Percentiles rank a stretch among this genome's conserved stretches.
phyloP scores from a whole-genome alignment of 208 protist genomes.

The Trypanosoma boissoni region DNA sequence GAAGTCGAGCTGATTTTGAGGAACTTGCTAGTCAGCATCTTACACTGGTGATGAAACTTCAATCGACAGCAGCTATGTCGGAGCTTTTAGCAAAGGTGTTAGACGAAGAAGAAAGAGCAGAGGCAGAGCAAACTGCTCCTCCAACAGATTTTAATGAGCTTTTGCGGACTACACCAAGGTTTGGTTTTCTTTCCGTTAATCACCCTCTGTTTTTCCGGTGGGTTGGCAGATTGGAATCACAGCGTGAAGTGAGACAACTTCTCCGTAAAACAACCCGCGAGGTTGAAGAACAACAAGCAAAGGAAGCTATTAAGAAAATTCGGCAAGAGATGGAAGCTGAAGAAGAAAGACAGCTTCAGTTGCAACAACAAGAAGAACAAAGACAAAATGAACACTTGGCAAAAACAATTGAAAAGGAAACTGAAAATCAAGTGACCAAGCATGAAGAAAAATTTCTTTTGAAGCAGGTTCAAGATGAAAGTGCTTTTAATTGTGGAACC shows the following conservation, averaged over 20 bases:
- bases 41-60: conserved; percentile 66
- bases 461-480: conserved; percentile 58
- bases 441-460: conserved; percentile 40
- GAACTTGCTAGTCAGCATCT: conserved; percentile 39
- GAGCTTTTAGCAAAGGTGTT: conserved; percentile 74
- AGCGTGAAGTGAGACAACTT: conserved; percentile 51
- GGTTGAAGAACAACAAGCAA: conserved; percentile 48
- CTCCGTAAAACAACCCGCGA: conserved; percentile 58
- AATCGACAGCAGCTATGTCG: conserved; percentile 54
- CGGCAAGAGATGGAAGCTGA: conserved; percentile 41
- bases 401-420: background rate
- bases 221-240: conserved; percentile 46
- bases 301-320: conserved; percentile 54
- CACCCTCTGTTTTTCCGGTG: conserved; percentile 80
- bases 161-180: conserved; percentile 70
- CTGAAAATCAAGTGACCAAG: background rate
- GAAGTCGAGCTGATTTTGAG: conserved; percentile 48
- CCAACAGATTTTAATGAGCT: conserved; percentile 65
- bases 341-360: conserved; percentile 27
- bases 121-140: background rate
- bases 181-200: conserved; percentile 65
- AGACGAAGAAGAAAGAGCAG: conserved; percentile 41
- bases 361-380: conserved; percentile 25
- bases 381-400: conserved; percentile 14
- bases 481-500: conserved; percentile 35